Evolutionary conservation across 1,284 basidiomycete genomes (phyloP), one percentile per base, ranked within the genome.

Genomic region (Testicularia cyperi): DNA sequence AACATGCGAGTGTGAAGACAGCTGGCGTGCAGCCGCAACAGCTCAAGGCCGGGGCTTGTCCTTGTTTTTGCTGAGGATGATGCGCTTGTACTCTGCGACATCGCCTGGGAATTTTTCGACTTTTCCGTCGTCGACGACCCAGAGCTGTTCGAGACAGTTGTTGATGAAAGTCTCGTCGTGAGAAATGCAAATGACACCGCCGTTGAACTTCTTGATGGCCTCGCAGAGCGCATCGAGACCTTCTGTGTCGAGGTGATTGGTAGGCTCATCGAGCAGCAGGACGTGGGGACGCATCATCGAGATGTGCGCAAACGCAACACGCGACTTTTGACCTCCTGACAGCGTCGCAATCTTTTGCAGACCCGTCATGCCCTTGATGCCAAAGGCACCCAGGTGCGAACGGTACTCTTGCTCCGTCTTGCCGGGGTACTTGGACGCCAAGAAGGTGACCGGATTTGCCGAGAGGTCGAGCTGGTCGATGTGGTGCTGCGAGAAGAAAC

Each of bases 331-430:
- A 78, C 95, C 95, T 78, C 92, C 92, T 16, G 80, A 81, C 10
- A 82, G 62, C 9, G 81, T 82, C 1, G 78, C 80, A 40, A 82
- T 82, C 77, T 80, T 77, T 77, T 86, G 88, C n/a, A 94, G 85
- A 83, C 92, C 91, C 2, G 92, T 96, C 83, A 94, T 87, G 44
- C 92, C 94, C 53, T 90, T 96, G 72, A 97, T 95, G 67, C 96
- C 94, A 80, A 98, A 98, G 49, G 92, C 90, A n/a, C 95, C 95
- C 13, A 99, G 82, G 80, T 97, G 94, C 27, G 80, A 79, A 57
- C 95, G 85, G 77, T 98, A 98, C 77, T 98, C 95, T 76, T 97
- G 94, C 77, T 97, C 95, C 5, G 85, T 90, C 79, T 88, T 88
- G 2, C 95, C 95, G 0, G 95, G 95, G 81, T 89, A 96, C 71